Base-by-base conservation (phyloP, 495 filamentous ascomycete species). In the Usnea hakonensis region DNA sequence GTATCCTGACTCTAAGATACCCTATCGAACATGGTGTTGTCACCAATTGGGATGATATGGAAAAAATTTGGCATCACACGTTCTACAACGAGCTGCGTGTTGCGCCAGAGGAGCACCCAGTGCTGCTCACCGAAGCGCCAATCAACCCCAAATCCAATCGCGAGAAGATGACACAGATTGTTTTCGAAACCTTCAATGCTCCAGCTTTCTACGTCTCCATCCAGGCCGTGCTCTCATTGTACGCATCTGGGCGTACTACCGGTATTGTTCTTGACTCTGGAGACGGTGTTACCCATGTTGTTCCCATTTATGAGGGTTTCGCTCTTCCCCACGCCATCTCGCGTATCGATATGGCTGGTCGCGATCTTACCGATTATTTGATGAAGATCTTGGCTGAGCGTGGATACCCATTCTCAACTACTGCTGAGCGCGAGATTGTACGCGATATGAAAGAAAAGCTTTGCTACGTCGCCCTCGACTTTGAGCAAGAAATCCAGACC, bases 1-100 rank as follows among this genome's bases (percentile, higher is more conserved):
- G 94, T 90, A 95, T 98, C 81, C 85, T 98, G 66, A 98, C 95
- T 63, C 87, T 98, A 74, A 88, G 95, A 81, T 98, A 98, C 80
- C 94, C 94, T 70, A 95, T 98, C 74, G 94, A 98, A 85, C 94
- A 98, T 82, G 94, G 94, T 90, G 95, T 98, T 74, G 95, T 98
- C 77, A 98, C 94, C 81, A 97, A 98, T 86, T 98, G 94, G 94
- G 93, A 97, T 79, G 94, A 98, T 76, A 97, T 98, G 95, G 94
- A 98, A 83, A 97, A 96, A 85, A 98, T 98, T 73, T 98, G 94
- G 95, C 94, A 98, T 80, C 92, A 97, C 86, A 97, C 91, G 72
- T 96, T 98, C 87, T 98, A 97, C 89, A 97, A 96, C 78, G 94
- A 98, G 85, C 87, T 98, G 75, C 94, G 94, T 90, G 94, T 98